phyloP scores from a whole-genome alignment of 176 grass and related monocot genomes.

The Oryza australiensis region DNA sequence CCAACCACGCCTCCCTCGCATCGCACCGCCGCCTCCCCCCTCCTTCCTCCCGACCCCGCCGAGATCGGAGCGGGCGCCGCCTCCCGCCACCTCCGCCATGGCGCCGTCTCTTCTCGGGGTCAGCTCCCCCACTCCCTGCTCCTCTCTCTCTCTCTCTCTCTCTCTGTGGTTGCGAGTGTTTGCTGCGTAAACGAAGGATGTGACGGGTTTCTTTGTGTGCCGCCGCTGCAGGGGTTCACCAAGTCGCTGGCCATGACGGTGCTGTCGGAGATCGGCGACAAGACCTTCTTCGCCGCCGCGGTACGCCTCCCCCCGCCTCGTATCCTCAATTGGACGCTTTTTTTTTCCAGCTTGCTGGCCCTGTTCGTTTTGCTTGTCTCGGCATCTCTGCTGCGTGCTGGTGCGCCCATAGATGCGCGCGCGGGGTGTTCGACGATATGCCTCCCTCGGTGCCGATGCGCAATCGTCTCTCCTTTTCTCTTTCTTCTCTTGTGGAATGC shows the following conservation, averaged over 20 bases:
- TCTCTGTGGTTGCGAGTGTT: neutral
- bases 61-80: slow-evolving; percentile 44
- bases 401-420: neutral
- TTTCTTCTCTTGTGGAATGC: neutral
- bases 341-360: neutral
- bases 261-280: slow-evolving; percentile 97
- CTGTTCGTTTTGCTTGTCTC: neutral
- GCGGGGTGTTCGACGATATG: slow-evolving; percentile 36
- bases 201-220: neutral
- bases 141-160: neutral
- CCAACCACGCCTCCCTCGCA: neutral
- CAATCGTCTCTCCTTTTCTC: neutral
- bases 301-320: slow-evolving; percentile 29
- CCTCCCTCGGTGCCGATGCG: neutral
- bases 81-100: slow-evolving; percentile 26
- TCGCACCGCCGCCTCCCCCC: too few species aligned
- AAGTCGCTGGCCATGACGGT: slow-evolving; percentile 98
- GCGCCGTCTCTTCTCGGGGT: slow-evolving; percentile 57
- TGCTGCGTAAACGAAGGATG: neutral
- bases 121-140: neutral
- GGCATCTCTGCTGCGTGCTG: neutral
- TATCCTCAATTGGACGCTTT: neutral
- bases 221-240: slow-evolving; percentile 71
- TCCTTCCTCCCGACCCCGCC: neutral
- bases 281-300: slow-evolving; percentile 99